Evolutionary conservation across 129 eudicot species (phyloP), one percentile per base, ranked within the genome.

Genomic region (Heracleum sosnowskyi): DNA sequence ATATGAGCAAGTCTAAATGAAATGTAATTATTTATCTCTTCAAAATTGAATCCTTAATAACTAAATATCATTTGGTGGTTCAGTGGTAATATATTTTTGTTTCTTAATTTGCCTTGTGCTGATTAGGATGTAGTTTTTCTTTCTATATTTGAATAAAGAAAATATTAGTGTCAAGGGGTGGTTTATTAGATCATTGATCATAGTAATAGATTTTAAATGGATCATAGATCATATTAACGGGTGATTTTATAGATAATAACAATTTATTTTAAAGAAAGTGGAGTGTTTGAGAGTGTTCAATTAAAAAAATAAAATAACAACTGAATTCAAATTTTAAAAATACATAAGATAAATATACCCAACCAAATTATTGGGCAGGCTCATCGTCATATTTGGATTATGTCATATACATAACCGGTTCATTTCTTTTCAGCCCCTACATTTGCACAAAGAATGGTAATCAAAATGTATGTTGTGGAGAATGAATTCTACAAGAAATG

Each of bases 401-500:
- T 5, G 24, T 60, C 6, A 26, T 53, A 20, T 1, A 53, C 26
- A n/a, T n/a, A 53, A 28, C 22, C 28, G 62, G 28, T 53, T 53
- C 11, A 20, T 55, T 3, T 8, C 24, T 60, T n/a, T 60, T 26
- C 33, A 60, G 5, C 68, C 68, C 68, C 11, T 60, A 10, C 33
- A n/a, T 60, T 60, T 60, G 68, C 68, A 60, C 33, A 60, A 24
- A 26, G 33, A 60, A 60, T 60, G 68, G 68, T 60, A 60, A 60
- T 18, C 64, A 9, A 24, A 8, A 7, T 55, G 64, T 55, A 22
- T 55, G 13, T 22, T 55, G 64, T 60, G 17, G 68, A 60, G 68
- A 60, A 60, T 60, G 68, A n/a, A 60, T 60, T 60, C 68, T 60
- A n/a, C 68, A 60, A 60, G 68, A n/a, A 60, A 60, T 17, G 37